Evolutionary conservation across 306 rosid species (phyloP).

Genomic region (Acacia crassicarpa): DNA sequence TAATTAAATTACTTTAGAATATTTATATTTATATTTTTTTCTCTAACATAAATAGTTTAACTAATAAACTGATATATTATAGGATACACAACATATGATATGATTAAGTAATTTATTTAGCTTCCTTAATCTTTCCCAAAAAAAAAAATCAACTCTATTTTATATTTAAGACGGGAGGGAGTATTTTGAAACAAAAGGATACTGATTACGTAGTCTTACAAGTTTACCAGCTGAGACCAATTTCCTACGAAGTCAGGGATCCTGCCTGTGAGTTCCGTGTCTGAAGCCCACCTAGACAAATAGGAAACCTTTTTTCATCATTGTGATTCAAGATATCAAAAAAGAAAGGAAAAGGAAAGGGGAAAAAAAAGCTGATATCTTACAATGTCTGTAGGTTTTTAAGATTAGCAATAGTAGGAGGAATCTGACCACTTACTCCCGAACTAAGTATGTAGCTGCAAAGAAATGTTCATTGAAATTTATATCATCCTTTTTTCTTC

Average conservation of each 20-base stretch:
- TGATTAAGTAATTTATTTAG: too few relatives aligned
- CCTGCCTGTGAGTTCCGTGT: constrained; percentile 54
- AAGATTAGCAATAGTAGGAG: constrained; percentile 64
- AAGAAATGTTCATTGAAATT: constrained; percentile 30
- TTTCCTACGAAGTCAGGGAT: constrained; percentile 78
- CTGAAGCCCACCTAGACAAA: constrained; percentile 71
- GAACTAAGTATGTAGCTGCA: constrained; percentile 70
- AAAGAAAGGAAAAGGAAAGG: not conserved
- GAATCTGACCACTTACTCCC: constrained; percentile 78
- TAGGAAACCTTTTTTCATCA: not conserved
- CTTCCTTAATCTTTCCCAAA: too few relatives aligned
- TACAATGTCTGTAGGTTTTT: constrained; percentile 51
- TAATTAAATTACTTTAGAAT: too few relatives aligned
- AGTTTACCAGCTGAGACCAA: constrained; percentile 51
- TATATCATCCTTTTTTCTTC: not conserved
- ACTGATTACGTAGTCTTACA: constrained; percentile 52
- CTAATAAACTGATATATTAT: too few relatives aligned
- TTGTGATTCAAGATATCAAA: too few relatives aligned
- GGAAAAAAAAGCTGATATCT: constrained; percentile 29
- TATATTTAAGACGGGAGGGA: too few relatives aligned
- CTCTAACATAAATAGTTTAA: too few relatives aligned
- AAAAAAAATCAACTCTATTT: too few relatives aligned
- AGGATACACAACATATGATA: too few relatives aligned
- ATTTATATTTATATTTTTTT: too few relatives aligned
- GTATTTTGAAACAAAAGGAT: too few relatives aligned